These are phyloP conservation scores for Lindgomyces ingoldianus DNA, from an alignment of 495 filamentous ascomycete species.

Conservation along the genomic window DNA sequence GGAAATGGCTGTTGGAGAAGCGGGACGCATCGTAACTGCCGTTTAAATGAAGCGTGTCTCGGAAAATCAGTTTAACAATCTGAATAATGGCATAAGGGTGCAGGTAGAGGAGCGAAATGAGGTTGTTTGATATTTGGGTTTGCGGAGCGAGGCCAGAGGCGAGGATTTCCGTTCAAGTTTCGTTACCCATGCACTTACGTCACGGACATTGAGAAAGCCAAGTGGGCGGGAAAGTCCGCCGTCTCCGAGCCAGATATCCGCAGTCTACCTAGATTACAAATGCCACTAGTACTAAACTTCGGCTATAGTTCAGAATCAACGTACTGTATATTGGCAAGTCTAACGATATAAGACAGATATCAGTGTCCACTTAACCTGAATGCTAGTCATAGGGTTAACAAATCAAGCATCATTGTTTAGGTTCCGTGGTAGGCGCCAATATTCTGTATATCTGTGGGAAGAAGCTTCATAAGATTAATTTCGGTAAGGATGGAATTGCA, in stretches of 20 bases:
- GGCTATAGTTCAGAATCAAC: too few relatives aligned
- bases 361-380: too few relatives aligned
- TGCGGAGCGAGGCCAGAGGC: not conserved
- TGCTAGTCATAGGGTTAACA: too few relatives aligned
- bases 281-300: not conserved
- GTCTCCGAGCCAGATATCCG: not conserved
- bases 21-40: conserved; percentile 13
- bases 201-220: not conserved
- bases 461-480: too few relatives aligned
- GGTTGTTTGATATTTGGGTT: not conserved
- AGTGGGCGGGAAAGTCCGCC: not conserved
- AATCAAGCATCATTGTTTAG: too few relatives aligned
- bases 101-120: not conserved
- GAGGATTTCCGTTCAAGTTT: not conserved
- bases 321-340: too few relatives aligned
- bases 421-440: too few relatives aligned
- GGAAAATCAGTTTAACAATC: not conserved
- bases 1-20: conserved; percentile 15
- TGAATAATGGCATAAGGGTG: not conserved
- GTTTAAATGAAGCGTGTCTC: not conserved
- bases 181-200: not conserved
- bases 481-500: too few relatives aligned
- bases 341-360: too few relatives aligned
- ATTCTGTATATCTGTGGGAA: too few relatives aligned
- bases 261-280: not conserved